phyloP scores from a whole-genome alignment of 306 rosid species.

The Oxytropis ochrocephala region DNA sequence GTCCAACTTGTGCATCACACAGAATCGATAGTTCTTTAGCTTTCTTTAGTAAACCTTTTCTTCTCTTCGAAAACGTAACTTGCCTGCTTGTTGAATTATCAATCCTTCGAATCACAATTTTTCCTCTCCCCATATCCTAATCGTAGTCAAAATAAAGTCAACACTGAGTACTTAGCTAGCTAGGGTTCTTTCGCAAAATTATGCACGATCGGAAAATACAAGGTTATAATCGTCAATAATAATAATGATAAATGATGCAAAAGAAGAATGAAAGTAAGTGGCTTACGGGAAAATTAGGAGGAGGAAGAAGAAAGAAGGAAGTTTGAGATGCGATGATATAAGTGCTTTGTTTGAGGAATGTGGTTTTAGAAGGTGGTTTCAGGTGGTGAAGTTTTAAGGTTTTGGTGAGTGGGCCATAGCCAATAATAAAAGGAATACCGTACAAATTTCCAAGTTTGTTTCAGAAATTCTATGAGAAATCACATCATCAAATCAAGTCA shows the following conservation, averaged over 20 bases:
- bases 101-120: conserved; percentile 25
- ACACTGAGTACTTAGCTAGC: background rate
- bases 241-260: background rate
- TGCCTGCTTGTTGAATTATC: conserved; percentile 30
- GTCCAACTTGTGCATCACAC: conserved; percentile 39
- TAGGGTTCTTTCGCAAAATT: conserved; percentile 25
- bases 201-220: too few species aligned
- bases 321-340: background rate
- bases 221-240: too few species aligned
- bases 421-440: too few species aligned
- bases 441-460: too few species aligned
- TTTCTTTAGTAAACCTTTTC: conserved; percentile 36
- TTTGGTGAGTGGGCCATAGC: too few species aligned
- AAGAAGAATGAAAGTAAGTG: background rate
- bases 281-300: background rate
- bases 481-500: too few species aligned
- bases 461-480: too few species aligned
- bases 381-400: background rate
- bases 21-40: conserved; percentile 37
- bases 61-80: conserved; percentile 43
- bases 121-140: conserved; percentile 33
- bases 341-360: too few species aligned
- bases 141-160: background rate
- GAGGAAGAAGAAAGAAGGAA: background rate
- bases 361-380: background rate